Evolutionary conservation across 495 filamentous ascomycete genomes (phyloP).

Genomic region (Penicillium parvum): DNA sequence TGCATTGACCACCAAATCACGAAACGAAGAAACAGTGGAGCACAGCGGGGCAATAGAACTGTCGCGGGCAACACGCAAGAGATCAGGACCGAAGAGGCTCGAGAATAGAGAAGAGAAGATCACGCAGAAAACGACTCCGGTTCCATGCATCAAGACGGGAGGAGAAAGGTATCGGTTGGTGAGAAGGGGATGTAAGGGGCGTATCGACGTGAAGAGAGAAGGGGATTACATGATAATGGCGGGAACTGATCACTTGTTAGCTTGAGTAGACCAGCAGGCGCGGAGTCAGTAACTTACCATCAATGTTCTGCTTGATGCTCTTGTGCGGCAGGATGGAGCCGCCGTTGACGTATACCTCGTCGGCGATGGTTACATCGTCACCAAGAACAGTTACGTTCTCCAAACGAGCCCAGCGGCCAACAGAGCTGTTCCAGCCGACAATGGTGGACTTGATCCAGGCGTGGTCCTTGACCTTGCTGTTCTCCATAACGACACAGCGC

Average conservation of each 20-base stretch:
- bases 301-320: slow-evolving; percentile 98
- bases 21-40: slow-evolving; percentile 17
- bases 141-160: slow-evolving; percentile 39
- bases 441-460: slow-evolving; percentile 99
- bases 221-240: slow-evolving; percentile 77
- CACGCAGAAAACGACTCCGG: slow-evolving; percentile 41
- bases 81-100: slow-evolving; percentile 15
- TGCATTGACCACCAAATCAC: slow-evolving; percentile 16
- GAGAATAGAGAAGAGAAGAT: slow-evolving; percentile 24
- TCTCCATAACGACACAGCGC: slow-evolving; percentile 83
- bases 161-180: slow-evolving; percentile 24
- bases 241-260: slow-evolving; percentile 49
- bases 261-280: background rate
- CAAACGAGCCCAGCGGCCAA: slow-evolving; percentile 91
- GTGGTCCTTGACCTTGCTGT: slow-evolving; percentile 96
- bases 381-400: slow-evolving; percentile 97
- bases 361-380: slow-evolving; percentile 98
- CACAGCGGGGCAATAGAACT: slow-evolving; percentile 11
- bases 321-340: slow-evolving; percentile 96
- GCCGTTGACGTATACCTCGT: slow-evolving; percentile 98
- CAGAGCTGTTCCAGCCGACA: slow-evolving; percentile 96
- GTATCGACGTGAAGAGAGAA: slow-evolving; percentile 29
- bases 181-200: slow-evolving; percentile 19
- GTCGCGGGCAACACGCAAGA: slow-evolving; percentile 16
- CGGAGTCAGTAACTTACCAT: slow-evolving; percentile 52